Evolutionary conservation across 345 rosid species (phyloP), one percentile per base, ranked within the genome.

Genomic region (Erucastrum elatum): DNA sequence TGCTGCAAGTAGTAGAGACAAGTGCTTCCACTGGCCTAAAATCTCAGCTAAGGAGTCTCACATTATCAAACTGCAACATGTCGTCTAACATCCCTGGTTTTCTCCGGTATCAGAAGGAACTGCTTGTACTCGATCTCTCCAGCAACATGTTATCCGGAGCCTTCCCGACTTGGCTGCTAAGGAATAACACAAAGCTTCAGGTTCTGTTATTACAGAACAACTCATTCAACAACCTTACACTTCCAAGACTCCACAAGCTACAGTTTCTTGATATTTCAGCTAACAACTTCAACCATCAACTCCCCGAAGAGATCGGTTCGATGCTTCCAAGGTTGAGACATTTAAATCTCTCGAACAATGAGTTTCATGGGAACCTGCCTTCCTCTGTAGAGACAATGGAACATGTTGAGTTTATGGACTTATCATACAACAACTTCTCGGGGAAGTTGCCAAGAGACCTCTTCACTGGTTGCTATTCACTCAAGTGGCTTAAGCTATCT

Each of bases 391-490:
- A 66, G 2, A 68, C 2, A 3, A 66, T 78, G 82, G 72, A 60
- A n/a, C 17, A 30, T 8, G 2, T 79, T 16, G n/a, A 61, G 16
- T 79, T 73, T 74, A 29, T 79, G 70, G 82, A 79, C 64, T 34
- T 79, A 30, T 58, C 82, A 66, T 25, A 39, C 74, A 79, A 79
- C 46, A 74, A 79, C 13, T 60, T 74, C 64, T 79, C 70, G 9
- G 82, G 78, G 8, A 49, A 66, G 11, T 59, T 74, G 1, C 82
- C 82, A 17, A 74, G 64, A 46, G 70, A 30, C 29, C 9, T 60
- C 17, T 68, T 68, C 68, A 76, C 46, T 0, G 68, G 68, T 60
- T 76, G 62, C 29, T 60, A 68, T 12, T 60, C 62, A 39, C 6
- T 79, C 16, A 51, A 7, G 6, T 66, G 68, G 56, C 72, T 79